Percentiles rank a stretch among this genome's conserved stretches.
Conservation (phyloP, 148 eudicot genomes). For the Camellia granthamiana region DNA sequence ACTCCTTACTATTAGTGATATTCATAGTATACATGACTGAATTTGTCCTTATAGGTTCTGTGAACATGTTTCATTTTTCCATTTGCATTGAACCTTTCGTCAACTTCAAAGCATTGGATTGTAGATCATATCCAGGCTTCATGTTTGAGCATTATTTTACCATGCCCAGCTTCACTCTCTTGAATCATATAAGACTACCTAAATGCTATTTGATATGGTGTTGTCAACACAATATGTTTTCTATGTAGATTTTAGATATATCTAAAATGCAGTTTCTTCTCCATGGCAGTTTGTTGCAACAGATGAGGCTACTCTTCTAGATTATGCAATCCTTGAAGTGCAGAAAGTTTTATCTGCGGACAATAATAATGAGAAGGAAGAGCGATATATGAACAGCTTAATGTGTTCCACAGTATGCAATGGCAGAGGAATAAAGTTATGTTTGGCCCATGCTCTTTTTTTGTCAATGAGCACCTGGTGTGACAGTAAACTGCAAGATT, state of each 20-base stretch:
- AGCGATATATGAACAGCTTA: slow-evolving; percentile 38
- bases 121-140: not conserved
- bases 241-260: not conserved
- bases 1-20: too few relatives aligned
- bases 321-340: slow-evolving; percentile 50
- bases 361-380: slow-evolving; percentile 37
- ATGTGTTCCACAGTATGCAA: slow-evolving; percentile 43
- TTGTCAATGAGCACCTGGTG: slow-evolving; percentile 69
- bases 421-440: slow-evolving; percentile 38
- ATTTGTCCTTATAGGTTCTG: not conserved
- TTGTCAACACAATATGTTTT: not conserved
- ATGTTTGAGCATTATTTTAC: not conserved
- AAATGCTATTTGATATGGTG: not conserved
- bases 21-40: not conserved
- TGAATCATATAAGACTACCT: not conserved
- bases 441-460: slow-evolving; percentile 58
- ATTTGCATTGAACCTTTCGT: not conserved
- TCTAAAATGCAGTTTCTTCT: slow-evolving; percentile 13
- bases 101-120: not conserved
- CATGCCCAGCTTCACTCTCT: not conserved
- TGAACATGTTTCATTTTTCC: not conserved
- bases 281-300: slow-evolving; percentile 68
- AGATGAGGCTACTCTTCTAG: slow-evolving; percentile 57
- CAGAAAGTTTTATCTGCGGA: slow-evolving; percentile 47
- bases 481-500: slow-evolving; percentile 64